phyloP scores from a whole-genome alignment of 495 filamentous ascomycete species.

The Gamarada debralockiae region DNA sequence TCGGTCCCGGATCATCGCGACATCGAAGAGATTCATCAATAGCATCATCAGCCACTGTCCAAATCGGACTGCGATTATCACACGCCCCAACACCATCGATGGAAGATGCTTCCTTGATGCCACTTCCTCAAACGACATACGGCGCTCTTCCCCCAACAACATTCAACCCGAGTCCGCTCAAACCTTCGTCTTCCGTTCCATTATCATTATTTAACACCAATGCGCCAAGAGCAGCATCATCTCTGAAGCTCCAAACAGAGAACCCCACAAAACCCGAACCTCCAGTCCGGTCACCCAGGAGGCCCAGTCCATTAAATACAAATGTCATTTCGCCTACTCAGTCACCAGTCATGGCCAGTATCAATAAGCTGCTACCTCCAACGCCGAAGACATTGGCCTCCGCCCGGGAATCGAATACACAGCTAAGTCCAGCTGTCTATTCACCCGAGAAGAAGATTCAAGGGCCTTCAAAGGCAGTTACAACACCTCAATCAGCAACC shows the following conservation, averaged over 20 bases:
- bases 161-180: slow-evolving; percentile 6
- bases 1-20: not conserved
- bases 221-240: slow-evolving; percentile 5
- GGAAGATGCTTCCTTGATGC: slow-evolving; percentile 3
- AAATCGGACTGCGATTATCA: slow-evolving; percentile 35
- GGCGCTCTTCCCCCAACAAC: slow-evolving; percentile 15
- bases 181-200: not conserved
- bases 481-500: not conserved
- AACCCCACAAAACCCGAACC: not conserved
- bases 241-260: slow-evolving; percentile 16
- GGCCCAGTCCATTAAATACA: slow-evolving; percentile 4
- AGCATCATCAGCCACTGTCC: slow-evolving; percentile 32
- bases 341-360: not conserved
- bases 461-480: not conserved
- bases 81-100: slow-evolving; percentile 20
- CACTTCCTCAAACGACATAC: not conserved
- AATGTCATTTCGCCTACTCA: not conserved
- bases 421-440: slow-evolving; percentile 23
- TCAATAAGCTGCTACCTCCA: slow-evolving; percentile 24
- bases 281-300: slow-evolving; percentile 1
- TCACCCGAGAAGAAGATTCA: slow-evolving; percentile 17
- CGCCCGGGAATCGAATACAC: slow-evolving; percentile 2
- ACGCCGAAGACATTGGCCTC: slow-evolving; percentile 15
- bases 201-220: not conserved
- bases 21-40: slow-evolving; percentile 32